Evolutionary conservation across 768 basidiomycete genomes (phyloP), one percentile per base, ranked within the genome.

Genomic region (Termitomyces titanicus): DNA sequence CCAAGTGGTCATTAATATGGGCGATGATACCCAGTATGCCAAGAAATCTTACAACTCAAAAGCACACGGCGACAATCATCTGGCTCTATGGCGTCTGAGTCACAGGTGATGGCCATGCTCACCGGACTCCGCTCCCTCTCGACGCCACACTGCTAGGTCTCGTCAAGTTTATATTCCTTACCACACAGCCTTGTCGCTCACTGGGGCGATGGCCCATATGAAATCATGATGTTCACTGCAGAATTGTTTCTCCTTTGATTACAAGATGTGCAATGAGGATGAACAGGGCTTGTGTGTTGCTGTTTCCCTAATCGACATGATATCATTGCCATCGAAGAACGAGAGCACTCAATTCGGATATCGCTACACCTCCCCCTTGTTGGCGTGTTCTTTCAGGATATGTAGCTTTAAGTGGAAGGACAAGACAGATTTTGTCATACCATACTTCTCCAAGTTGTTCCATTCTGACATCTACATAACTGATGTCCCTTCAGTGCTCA

Each of bases 121-220:
- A 0, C 75, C 83, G 22, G 82, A 81, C 8, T 66, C 77, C 38
- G 71, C n/a, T 74, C 66, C 68, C 87, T 34, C 72, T 73, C 51
- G 46, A 63, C 3, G 31, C 17, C 17, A 62, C 61, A 1, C n/a
- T n/a, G n/a, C 60, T 69, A 7, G 70, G 66, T 3, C 71, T 88
- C 31, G 69, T 88, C 59, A 88, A 89, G 68, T 89, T 84, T 79
- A 71, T 90, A 38, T 71, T 90, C 18, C 86, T 86, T 18, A 78
- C 83, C 57, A 82, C 84, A 67, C 81, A 47, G 64, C 54, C n/a
- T 13, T 38, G 27, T 18, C 11, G 11, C 39, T 37, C 17, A 20
- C 43, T 48, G 71, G 33, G 48, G 33, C 65, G 3, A 79, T 81
- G 54, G 69, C 73, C 70, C n/a, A 42, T 29, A 81, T 85, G 79